These are phyloP conservation scores for Canavalia ensiformis DNA, from an alignment of 306 rosid genomes.

Conservation along the genomic window DNA sequence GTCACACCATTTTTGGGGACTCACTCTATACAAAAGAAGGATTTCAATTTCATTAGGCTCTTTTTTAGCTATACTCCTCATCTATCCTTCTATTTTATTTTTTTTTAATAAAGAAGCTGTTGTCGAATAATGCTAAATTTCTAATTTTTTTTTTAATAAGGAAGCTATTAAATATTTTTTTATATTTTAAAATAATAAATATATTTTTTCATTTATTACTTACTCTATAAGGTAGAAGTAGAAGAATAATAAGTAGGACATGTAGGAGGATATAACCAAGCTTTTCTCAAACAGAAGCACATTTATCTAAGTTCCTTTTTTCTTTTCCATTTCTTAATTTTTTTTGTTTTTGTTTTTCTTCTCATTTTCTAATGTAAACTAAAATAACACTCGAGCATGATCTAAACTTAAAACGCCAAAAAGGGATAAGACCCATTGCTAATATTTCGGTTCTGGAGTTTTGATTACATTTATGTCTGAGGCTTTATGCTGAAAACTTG, in stretches of 20 bases:
- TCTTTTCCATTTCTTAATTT: neutral
- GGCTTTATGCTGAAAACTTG: constrained; percentile 16
- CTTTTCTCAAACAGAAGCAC: neutral
- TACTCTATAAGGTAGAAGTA: too few species aligned
- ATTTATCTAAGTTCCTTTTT: neutral
- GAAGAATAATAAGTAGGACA: too few species aligned
- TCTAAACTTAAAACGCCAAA: neutral
- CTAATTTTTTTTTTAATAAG: too few species aligned
- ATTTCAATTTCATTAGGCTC: neutral
- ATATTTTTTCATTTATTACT: too few species aligned
- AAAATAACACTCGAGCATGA: neutral
- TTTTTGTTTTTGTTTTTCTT: neutral
- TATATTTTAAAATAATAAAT: too few species aligned
- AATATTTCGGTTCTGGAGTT: neutral
- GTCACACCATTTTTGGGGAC: neutral
- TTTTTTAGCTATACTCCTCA: constrained; percentile 16
- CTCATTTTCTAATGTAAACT: neutral
- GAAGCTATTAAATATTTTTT: too few species aligned
- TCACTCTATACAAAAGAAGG: neutral
- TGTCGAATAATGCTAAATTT: too few species aligned
- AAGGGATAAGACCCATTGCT: neutral
- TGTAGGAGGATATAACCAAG: too few species aligned
- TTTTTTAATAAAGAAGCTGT: too few species aligned
- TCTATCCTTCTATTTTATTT: neutral
- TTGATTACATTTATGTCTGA: constrained; percentile 1